Evolutionary conservation across 257 asterid species (phyloP), one percentile per base, ranked within the genome.

Genomic region (Capsicum rhomboideum): DNA sequence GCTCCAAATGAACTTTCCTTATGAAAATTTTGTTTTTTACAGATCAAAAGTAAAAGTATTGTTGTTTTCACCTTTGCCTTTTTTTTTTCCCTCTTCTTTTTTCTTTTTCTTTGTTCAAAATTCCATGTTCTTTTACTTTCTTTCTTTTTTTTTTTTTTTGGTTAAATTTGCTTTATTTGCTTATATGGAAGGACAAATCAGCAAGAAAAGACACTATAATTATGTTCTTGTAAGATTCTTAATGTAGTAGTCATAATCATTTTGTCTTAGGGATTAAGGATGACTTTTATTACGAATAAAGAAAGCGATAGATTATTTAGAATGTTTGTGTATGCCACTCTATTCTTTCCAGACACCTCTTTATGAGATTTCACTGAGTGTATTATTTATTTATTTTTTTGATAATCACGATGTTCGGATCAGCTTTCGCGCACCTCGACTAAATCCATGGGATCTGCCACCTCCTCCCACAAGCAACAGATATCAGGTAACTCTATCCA

Each of bases 1-100:
- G 37, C 16, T 23, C 68, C 17, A 5, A 10, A 23, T 61, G 34
- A 61, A 61, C 58, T 44, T 72, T 72, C 8, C 37, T 21, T 42
- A 0, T 44, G 56, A 42, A 4, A 1, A 10, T 1, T 12, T 12
- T 7, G 0, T 40, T 79, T 54, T 80, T 80, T 85, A 77, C 85
- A 86, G 80, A 84, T 71, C 88, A 69, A 91, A 91, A 88, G 92
- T 44, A 66, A 82, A 88, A 87, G 87, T 88, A 88, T 46, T 86
- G 83, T 80, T 78, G 66, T 89, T 85, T 86, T 89, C 86, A 61
- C 83, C 91, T 88, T 87, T 88, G 68, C 80, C 61, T 84, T 80
- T 82, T 75, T 79, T 55, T 82, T 31, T 42, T 83, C 75, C 10
- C 8, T 9, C 40, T 71, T 85, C 83, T 79, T 20, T 80, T 85